These are phyloP conservation scores for Tympanopsis confertula DNA, from an alignment of 2,329 filamentous ascomycete species.

Conservation along the genomic window DNA sequence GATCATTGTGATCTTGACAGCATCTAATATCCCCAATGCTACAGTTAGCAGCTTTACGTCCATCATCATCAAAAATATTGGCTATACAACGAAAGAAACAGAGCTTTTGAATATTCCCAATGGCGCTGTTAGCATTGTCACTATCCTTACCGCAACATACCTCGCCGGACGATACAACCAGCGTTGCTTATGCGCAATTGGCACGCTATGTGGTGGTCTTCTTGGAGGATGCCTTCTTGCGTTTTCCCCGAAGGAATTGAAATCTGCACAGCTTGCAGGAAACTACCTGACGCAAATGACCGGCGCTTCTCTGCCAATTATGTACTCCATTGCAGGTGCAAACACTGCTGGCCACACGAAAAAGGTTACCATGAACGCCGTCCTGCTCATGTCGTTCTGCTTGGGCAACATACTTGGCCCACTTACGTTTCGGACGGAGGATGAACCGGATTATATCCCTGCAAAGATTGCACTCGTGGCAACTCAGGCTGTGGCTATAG, in stretches of 20 bases:
- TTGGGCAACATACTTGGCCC: constrained; percentile 28
- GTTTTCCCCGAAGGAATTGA: constrained; percentile 17
- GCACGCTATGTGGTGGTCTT: constrained; percentile 31
- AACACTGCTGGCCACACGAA: constrained; percentile 21
- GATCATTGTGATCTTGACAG: constrained; percentile 9
- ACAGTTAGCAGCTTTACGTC: constrained; percentile 27
- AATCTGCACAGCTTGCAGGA: constrained; percentile 28
- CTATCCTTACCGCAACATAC: constrained; percentile 23
- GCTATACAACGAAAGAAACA: constrained; percentile 26
- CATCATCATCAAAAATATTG: constrained; percentile 27
- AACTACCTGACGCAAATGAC: constrained; percentile 31
- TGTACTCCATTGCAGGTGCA: constrained; percentile 21
- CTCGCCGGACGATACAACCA: constrained; percentile 22
- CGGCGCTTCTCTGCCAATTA: constrained; percentile 26
- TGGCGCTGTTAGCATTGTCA: constrained; percentile 26
- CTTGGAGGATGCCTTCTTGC: constrained; percentile 29
- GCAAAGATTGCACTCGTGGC: constrained; percentile 27
- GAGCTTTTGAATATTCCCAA: constrained; percentile 29
- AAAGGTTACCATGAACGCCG: constrained; percentile 20
- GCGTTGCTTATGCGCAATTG: constrained; percentile 26
- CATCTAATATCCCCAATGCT: constrained; percentile 18
- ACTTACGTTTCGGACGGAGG: constrained; percentile 19
- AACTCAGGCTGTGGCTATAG: constrained; percentile 7
- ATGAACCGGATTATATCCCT: constrained; percentile 23
- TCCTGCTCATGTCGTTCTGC: constrained; percentile 23